Conservation (phyloP, 768 basidiomycete species). For the Mycena sanguinolenta region DNA sequence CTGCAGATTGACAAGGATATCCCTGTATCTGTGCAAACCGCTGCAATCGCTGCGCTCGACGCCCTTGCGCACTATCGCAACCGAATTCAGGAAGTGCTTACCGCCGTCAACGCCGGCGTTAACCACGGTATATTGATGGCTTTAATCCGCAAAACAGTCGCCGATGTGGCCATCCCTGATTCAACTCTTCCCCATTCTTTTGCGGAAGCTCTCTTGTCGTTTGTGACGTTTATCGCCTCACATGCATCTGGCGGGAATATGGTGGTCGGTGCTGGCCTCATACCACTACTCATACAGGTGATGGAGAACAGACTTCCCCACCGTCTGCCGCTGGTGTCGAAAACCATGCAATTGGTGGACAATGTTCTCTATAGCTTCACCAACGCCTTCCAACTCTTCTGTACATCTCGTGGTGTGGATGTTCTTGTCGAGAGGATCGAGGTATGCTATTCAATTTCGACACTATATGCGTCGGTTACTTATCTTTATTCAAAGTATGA, state of each 20-base stretch:
- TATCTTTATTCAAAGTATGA: slow-evolving; percentile 64
- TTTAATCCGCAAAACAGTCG: slow-evolving; percentile 84
- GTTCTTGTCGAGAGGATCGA: slow-evolving; percentile 89
- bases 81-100: slow-evolving; percentile 88
- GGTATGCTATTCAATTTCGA: slow-evolving; percentile 64
- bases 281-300: slow-evolving; percentile 90
- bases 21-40: slow-evolving; percentile 80
- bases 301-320: slow-evolving; percentile 82
- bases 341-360: slow-evolving; percentile 93
- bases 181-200: slow-evolving; percentile 80
- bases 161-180: slow-evolving; percentile 75
- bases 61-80: slow-evolving; percentile 87
- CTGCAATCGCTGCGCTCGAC: slow-evolving; percentile 91
- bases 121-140: slow-evolving; percentile 97
- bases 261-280: slow-evolving; percentile 94
- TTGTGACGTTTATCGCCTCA: slow-evolving; percentile 89
- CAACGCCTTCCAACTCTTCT: slow-evolving; percentile 90
- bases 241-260: slow-evolving; percentile 90
- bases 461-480: slow-evolving; percentile 34
- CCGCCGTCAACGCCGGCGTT: slow-evolving; percentile 93
- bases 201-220: slow-evolving; percentile 86
- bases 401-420: slow-evolving; percentile 86
- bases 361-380: slow-evolving; percentile 91
- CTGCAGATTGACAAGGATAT: slow-evolving; percentile 84
- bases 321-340: slow-evolving; percentile 83